phyloP scores from a whole-genome alignment of 2,329 filamentous ascomycete species.

The Scedosporium apiospermum region DNA sequence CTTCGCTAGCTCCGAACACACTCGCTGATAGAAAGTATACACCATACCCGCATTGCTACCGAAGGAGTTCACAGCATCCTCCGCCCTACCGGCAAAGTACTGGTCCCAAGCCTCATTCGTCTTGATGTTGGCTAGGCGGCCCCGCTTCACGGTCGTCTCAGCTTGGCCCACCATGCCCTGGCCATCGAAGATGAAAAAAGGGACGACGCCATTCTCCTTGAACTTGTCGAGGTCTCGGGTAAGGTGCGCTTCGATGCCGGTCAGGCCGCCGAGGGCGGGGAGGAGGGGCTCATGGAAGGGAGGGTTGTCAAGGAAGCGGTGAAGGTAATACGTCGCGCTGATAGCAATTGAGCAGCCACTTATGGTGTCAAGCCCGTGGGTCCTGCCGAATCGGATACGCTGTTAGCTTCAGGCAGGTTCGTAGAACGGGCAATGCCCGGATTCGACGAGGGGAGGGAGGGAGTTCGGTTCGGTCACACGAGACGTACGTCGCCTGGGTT shows the following conservation, averaged over 20 bases:
- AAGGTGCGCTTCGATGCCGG: conserved; percentile 67
- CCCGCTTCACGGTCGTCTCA: conserved; percentile 55
- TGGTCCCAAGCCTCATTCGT: conserved; percentile 77
- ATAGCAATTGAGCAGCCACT: conserved; percentile 70
- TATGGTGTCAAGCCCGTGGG: conserved; percentile 58
- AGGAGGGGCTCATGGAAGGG: conserved; percentile 78
- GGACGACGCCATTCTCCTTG: conserved; percentile 59
- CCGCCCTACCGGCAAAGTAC: conserved; percentile 72
- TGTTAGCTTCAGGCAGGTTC: background rate
- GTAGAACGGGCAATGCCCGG: background rate
- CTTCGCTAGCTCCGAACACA: background rate
- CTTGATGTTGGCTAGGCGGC: conserved; percentile 55
- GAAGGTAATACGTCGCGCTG: conserved; percentile 83
- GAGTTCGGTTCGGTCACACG: conserved; percentile 4
- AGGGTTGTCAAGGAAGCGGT: conserved; percentile 61
- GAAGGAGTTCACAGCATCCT: conserved; percentile 77
- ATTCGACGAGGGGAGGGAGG: background rate
- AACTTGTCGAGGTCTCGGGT: conserved; percentile 67
- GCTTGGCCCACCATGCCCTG: conserved; percentile 71
- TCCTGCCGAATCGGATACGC: conserved; percentile 26
- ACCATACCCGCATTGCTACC: conserved; percentile 61
- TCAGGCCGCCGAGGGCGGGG: conserved; percentile 79
- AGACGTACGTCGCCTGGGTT: conserved; percentile 25
- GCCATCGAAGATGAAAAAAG: conserved; percentile 87
- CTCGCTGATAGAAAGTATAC: conserved; percentile 5